Evolutionary conservation across 192 early-diverging fungal species (phyloP).

Genomic region (Spizellomyces punctatus): DNA sequence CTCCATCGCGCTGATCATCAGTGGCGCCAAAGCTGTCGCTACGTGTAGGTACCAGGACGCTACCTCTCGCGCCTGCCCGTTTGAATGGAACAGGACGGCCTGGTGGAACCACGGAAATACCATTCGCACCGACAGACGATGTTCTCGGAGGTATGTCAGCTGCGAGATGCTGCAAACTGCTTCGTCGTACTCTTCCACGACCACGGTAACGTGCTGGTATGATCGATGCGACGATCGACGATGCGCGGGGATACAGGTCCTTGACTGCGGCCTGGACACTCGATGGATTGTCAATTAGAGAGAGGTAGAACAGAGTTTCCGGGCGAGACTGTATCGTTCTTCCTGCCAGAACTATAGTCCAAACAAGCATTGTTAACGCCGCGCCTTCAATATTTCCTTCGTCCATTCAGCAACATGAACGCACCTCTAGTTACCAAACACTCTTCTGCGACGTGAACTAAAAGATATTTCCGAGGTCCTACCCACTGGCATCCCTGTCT

Average conservation of each 20-base stretch:
- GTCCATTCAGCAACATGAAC: background rate
- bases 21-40: conserved; percentile 2
- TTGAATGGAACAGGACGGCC: conserved; percentile 25
- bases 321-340: conserved; percentile 1
- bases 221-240: background rate
- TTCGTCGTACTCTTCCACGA: background rate
- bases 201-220: conserved; percentile 23
- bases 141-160: conserved; percentile 4
- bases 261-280: background rate
- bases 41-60: conserved; percentile 25
- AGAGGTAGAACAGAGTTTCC: conserved; percentile 24
- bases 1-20: background rate
- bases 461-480: conserved; percentile 27
- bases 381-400: background rate
- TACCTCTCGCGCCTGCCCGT: conserved; percentile 23
- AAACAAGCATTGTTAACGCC: background rate
- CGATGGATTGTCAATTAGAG: conserved; percentile 16
- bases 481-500: conserved; percentile 36
- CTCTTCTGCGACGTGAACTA: conserved; percentile 34
- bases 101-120: background rate
- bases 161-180: background rate
- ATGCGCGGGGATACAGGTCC: conserved; percentile 15
- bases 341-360: background rate
- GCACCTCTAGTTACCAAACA: conserved; percentile 22
- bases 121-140: conserved; percentile 5